phyloP scores from a whole-genome alignment of 257 asterid species.

The Solanum chiquidenum region DNA sequence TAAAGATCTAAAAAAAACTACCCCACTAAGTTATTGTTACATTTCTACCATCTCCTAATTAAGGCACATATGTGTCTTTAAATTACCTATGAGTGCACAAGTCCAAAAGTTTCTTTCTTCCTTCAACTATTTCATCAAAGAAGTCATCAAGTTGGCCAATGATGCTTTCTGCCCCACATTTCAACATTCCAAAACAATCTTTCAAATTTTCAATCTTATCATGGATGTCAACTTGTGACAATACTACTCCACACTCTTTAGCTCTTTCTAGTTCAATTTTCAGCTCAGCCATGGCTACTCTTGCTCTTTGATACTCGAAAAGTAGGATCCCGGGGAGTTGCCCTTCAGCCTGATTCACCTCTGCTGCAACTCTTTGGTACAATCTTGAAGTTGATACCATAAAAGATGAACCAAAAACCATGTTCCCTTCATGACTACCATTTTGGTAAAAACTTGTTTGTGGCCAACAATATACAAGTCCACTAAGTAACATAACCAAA shows the following conservation, averaged over 20 bases:
- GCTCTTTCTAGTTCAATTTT: conserved; percentile 36
- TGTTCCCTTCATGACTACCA: conserved; percentile 16
- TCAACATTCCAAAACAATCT: conserved; percentile 48
- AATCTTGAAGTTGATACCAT: conserved; percentile 46
- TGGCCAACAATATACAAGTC: conserved; percentile 62
- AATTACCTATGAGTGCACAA: conserved; percentile 59
- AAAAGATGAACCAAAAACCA: conserved; percentile 24
- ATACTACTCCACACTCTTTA: conserved; percentile 5
- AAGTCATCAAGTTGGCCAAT: conserved; percentile 76
- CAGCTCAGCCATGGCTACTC: conserved; percentile 33
- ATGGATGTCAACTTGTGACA: conserved; percentile 16
- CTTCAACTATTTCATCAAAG: conserved; percentile 84
- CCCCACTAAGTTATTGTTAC: conserved; percentile 16
- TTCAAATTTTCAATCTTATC: conserved; percentile 45
- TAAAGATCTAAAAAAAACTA: not conserved
- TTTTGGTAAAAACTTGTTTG: conserved; percentile 37
- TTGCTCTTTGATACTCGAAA: conserved; percentile 43
- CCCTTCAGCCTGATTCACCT: conserved; percentile 15
- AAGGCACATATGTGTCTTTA: not conserved
- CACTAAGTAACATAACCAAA: conserved; percentile 44
- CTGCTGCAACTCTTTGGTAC: conserved; percentile 38
- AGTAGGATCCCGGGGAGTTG: conserved; percentile 45
- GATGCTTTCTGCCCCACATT: conserved; percentile 55
- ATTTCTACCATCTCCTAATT: conserved; percentile 9
- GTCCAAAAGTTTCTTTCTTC: conserved; percentile 68